These are phyloP conservation scores for Azolla pinnata DNA, from an alignment of 75 land plant genomes.

Conservation along the genomic window DNA sequence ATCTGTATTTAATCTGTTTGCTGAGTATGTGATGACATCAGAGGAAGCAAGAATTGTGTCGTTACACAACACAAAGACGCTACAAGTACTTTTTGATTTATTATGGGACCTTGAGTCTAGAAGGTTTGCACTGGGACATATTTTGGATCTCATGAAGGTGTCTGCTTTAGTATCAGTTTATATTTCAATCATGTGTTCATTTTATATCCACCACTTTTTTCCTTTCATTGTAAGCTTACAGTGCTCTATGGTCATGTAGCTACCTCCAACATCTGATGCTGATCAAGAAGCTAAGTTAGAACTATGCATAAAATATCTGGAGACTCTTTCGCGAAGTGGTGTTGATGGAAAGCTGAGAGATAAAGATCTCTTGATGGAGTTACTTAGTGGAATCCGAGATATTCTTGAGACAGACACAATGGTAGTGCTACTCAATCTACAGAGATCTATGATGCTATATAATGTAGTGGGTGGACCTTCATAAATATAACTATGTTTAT, in stretches of 20 bases:
- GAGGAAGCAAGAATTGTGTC: conserved; percentile 57
- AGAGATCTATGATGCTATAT: neutral
- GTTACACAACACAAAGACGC: conserved; percentile 37
- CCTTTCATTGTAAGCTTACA: too few species aligned
- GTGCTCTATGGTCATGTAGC: too few species aligned
- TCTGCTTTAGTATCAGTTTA: neutral
- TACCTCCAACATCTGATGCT: conserved; percentile 42
- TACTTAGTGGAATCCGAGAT: conserved; percentile 67
- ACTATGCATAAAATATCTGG: conserved; percentile 76
- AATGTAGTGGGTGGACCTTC: too few species aligned
- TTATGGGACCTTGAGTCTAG: conserved; percentile 64
- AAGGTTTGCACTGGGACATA: conserved; percentile 42
- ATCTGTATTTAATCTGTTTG: conserved; percentile 49
- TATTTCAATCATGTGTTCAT: neutral
- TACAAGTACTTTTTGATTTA: conserved; percentile 74
- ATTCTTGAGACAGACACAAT: conserved; percentile 42
- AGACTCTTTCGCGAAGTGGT: conserved; percentile 62
- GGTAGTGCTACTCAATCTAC: conserved; percentile 21
- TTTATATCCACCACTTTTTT: neutral
- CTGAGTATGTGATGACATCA: conserved; percentile 38
- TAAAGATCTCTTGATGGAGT: conserved; percentile 49
- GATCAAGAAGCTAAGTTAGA: conserved; percentile 66
- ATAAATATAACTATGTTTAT: neutral
- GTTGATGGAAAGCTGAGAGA: conserved; percentile 34
- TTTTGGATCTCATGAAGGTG: conserved; percentile 79